A percentile compares a stretch with the other conserved stretches of the same genome.
These are phyloP conservation scores for Nyctanthes arbortristis DNA, from an alignment of 257 asterid genomes.

Conservation along the genomic window DNA sequence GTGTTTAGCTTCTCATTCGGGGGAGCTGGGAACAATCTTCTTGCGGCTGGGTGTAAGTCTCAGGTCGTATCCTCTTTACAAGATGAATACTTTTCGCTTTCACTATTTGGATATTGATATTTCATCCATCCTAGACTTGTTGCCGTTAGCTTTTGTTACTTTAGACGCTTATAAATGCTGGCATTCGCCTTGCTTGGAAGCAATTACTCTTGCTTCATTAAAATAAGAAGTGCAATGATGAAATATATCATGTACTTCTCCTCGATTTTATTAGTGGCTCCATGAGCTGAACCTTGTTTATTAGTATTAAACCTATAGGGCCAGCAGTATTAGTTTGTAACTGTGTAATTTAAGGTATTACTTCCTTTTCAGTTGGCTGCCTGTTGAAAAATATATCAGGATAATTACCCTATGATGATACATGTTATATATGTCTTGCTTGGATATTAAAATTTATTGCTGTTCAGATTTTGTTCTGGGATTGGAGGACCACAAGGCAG, in stretches of 20 bases:
- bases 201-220: not conserved
- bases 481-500: slow-evolving; percentile 81
- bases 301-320: not conserved
- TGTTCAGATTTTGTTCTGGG: slow-evolving; percentile 74
- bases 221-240: not conserved
- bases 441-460: not conserved
- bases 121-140: too few species aligned
- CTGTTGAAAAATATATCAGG: not conserved
- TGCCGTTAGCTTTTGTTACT: too few species aligned
- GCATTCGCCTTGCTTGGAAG: not conserved
- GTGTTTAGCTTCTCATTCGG: slow-evolving; percentile 91
- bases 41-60: slow-evolving; percentile 78
- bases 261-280: not conserved
- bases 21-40: slow-evolving; percentile 70
- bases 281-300: not conserved
- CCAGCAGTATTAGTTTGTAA: not conserved
- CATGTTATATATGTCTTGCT: not conserved
- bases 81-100: not conserved
- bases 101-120: too few species aligned
- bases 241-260: not conserved
- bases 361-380: too few species aligned
- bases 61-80: slow-evolving; percentile 45
- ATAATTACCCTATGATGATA: not conserved
- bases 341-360: not conserved
- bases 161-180: too few species aligned